Evolutionary conservation across 169 alveolate species (phyloP).

Genomic region (Babesia ovis): DNA sequence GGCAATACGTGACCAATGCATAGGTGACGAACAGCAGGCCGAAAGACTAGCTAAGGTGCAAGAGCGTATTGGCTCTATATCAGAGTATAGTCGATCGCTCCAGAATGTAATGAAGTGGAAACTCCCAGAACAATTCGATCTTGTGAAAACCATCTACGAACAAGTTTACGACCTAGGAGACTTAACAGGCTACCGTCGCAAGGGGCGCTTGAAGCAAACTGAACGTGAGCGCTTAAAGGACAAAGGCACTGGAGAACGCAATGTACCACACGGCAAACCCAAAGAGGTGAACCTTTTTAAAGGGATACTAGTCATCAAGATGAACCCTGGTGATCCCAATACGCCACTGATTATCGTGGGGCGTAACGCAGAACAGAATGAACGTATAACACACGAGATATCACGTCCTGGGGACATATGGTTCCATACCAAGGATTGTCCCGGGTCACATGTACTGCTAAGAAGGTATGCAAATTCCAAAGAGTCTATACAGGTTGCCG

Average conservation of each 20-base stretch:
- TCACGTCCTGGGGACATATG: slow-evolving; percentile 71
- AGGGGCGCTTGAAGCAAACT: background rate
- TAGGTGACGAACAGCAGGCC: slow-evolving; percentile 54
- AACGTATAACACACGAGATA: slow-evolving; percentile 72
- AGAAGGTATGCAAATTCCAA: slow-evolving; percentile 61
- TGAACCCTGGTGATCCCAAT: slow-evolving; percentile 64
- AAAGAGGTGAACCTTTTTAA: slow-evolving; percentile 68
- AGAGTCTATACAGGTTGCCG: slow-evolving; percentile 73
- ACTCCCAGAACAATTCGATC: slow-evolving; percentile 30
- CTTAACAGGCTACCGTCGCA: slow-evolving; percentile 41
- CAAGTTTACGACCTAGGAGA: slow-evolving; percentile 35
- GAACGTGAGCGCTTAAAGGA: slow-evolving; percentile 5
- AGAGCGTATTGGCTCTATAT: slow-evolving; percentile 18
- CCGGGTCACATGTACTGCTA: slow-evolving; percentile 77
- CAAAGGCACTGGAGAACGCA: slow-evolving; percentile 43
- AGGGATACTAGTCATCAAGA: slow-evolving; percentile 67
- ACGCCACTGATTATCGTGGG: slow-evolving; percentile 76
- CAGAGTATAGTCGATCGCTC: slow-evolving; percentile 25
- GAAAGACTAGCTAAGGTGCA: slow-evolving; percentile 41
- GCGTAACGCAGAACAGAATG: slow-evolving; percentile 75
- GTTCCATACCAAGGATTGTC: slow-evolving; percentile 77
- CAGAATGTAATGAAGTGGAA: slow-evolving; percentile 24
- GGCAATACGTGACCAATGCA: slow-evolving; percentile 22
- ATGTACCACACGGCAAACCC: slow-evolving; percentile 47
- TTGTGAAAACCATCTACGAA: slow-evolving; percentile 23